Percentiles rank a stretch among this genome's conserved stretches.
Evolutionary conservation across 2,329 filamentous ascomycete genomes (phyloP).

Genomic region (Aspergillus neotritici): DNA sequence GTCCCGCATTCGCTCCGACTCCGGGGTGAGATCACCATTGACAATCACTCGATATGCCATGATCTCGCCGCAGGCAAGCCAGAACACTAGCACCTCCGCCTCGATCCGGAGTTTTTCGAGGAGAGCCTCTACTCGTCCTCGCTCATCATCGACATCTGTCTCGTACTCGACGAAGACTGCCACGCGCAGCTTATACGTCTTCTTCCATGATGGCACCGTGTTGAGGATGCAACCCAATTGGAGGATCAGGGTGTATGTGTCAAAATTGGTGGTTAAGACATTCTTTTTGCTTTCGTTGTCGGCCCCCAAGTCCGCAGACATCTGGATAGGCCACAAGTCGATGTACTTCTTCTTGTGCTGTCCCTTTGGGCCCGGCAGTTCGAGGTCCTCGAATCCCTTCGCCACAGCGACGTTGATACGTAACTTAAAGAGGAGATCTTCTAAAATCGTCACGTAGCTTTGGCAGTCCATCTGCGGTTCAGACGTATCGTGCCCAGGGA

Average conservation of each 20-base stretch:
- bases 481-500: constrained; percentile 61
- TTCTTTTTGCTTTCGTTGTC: constrained; percentile 58
- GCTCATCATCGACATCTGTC: constrained; percentile 73
- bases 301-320: constrained; percentile 74
- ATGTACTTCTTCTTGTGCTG: constrained; percentile 68
- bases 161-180: constrained; percentile 88
- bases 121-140: constrained; percentile 63
- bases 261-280: constrained; percentile 80
- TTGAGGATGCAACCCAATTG: constrained; percentile 79
- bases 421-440: constrained; percentile 70
- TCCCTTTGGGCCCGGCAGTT: constrained; percentile 60
- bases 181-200: constrained; percentile 65
- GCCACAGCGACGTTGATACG: constrained; percentile 81
- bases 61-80: constrained; percentile 67
- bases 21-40: constrained; percentile 55
- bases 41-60: constrained; percentile 72
- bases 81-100: constrained; percentile 73
- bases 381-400: constrained; percentile 70
- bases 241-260: constrained; percentile 82
- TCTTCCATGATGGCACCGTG: constrained; percentile 75
- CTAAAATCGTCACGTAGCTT: constrained; percentile 75
- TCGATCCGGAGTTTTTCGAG: constrained; percentile 77
- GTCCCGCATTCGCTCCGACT: constrained; percentile 52
- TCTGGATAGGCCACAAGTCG: constrained; percentile 88
- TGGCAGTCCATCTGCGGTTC: constrained; percentile 64